A percentile compares a stretch with the other conserved stretches of the same genome.
phyloP scores from a whole-genome alignment of 2,329 filamentous ascomycete genomes.

The Diaporthe aspalathi region DNA sequence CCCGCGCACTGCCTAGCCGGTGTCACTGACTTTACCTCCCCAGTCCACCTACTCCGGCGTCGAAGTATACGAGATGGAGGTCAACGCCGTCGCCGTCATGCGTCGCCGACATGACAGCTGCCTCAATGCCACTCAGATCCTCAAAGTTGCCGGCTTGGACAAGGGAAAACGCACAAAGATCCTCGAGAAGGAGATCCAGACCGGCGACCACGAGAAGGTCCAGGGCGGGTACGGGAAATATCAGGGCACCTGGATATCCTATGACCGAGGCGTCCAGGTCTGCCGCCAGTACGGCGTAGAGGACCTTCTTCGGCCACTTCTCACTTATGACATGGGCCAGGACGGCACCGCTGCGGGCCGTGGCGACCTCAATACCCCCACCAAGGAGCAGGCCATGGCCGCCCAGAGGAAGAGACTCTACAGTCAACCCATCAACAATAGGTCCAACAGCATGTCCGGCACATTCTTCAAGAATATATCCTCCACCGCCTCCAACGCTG shows the following conservation, averaged over 20 bases:
- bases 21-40: constrained; percentile 9
- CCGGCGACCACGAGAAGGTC: constrained; percentile 97
- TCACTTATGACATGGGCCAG: constrained; percentile 84
- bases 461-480: constrained; percentile 99
- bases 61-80: constrained; percentile 98
- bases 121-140: constrained; percentile 97
- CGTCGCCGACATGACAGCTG: constrained; percentile 93
- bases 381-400: constrained; percentile 98
- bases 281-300: constrained; percentile 85
- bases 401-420: constrained; percentile 94
- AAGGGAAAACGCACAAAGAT: constrained; percentile 99
- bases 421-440: constrained; percentile 76
- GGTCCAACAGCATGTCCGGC: constrained; percentile 75
- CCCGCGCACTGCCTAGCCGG: constrained; percentile 32
- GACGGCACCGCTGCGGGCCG: constrained; percentile 78
- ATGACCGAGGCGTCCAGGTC: constrained; percentile 90
- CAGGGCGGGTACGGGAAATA: constrained; percentile 99
- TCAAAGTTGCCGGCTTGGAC: constrained; percentile 96
- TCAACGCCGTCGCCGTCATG: constrained; percentile 94
- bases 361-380: constrained; percentile 89
- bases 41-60: constrained; percentile 93
- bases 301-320: constrained; percentile 77
- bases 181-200: constrained; percentile 96
- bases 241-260: constrained; percentile 98
- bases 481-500: constrained; percentile 88